Base-by-base conservation (phyloP, 2,329 filamentous ascomycete genomes). In the Pyricularia pennisetigena region DNA sequence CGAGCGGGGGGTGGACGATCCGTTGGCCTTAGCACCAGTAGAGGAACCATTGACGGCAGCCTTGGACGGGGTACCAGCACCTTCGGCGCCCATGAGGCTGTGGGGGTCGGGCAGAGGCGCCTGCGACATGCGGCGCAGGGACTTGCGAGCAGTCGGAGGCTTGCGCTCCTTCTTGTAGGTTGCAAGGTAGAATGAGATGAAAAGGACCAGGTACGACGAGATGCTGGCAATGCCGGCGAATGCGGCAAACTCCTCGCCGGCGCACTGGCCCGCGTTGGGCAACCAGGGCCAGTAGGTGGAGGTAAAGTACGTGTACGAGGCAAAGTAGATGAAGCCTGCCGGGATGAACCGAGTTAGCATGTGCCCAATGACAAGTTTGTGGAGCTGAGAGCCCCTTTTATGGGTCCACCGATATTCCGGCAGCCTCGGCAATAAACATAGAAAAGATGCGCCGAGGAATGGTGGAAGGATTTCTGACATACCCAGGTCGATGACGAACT, bases 181-280 rank as follows among this genome's bases (percentile, higher is more conserved):
- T 72, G 93, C 93, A 74, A 97, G 86, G 86, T 98, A 99, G 89
- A 99, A 99, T 67, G 91, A 94, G 82, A 99, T 97, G 88, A 99
- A 99, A 73, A 99, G 91, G 71, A 98, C 86, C 70, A 99, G 88
- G 87, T 98, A 99, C 35, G 93, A 97, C 82, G 88, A 94, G 77
- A 99, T 85, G 75, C 97, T 97, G 72, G 85, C 92, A 74, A 97
- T 97, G 74, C 94, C 94, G 70, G 94, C 86, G 76, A 97, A 92
- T 63, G 94, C 94, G 65, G 94, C 94, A 76, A 97, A 98, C 81
- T 98, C 95, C 84, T 98, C 94, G 75, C 94, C 94, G 59, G 94
- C 93, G 79, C 94, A 99, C 74, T 89, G 83, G 79, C 94, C 94
- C 71, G 85, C 81, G 78, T 92, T 97, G 72, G 94, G 94, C 78